Evolutionary conservation across 176 grass and related monocot species (phyloP).

Genomic region (Hyparrhenia diplandra): DNA sequence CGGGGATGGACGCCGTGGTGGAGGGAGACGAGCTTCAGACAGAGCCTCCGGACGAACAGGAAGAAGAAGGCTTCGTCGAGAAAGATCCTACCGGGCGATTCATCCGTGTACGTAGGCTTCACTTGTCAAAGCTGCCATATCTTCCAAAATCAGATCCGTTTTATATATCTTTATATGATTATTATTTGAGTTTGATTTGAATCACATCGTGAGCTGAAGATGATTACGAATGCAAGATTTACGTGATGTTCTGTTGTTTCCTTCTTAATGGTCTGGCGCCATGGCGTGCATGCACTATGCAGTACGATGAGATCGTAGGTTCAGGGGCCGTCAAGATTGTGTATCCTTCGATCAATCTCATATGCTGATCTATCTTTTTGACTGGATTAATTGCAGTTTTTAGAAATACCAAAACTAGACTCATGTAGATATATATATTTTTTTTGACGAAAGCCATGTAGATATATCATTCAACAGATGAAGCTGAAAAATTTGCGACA

Average conservation of each 20-base stretch:
- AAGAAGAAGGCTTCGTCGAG: conserved; percentile 39
- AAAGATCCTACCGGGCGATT: conserved; percentile 47
- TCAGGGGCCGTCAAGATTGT: conserved; percentile 46
- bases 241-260: background rate
- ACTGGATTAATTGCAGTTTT: background rate
- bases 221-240: background rate
- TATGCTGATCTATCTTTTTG: background rate
- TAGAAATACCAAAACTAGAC: background rate
- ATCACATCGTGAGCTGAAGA: background rate
- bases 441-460: too few species aligned
- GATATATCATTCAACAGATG: background rate
- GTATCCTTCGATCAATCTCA: conserved; percentile 33
- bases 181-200: background rate
- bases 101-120: conserved; percentile 32
- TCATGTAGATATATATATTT: background rate
- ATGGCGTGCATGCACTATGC: background rate
- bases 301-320: conserved; percentile 50
- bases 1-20: conserved; percentile 24
- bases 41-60: conserved; percentile 40
- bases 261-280: background rate
- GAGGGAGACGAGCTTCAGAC: conserved; percentile 20
- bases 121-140: background rate
- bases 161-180: background rate
- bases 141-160: background rate
- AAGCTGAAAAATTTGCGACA: too few species aligned